A percentile compares a stretch with the other conserved stretches of the same genome.
Conservation (phyloP, 2,329 filamentous ascomycete species). For the Fonsecaea multimorphosa region DNA sequence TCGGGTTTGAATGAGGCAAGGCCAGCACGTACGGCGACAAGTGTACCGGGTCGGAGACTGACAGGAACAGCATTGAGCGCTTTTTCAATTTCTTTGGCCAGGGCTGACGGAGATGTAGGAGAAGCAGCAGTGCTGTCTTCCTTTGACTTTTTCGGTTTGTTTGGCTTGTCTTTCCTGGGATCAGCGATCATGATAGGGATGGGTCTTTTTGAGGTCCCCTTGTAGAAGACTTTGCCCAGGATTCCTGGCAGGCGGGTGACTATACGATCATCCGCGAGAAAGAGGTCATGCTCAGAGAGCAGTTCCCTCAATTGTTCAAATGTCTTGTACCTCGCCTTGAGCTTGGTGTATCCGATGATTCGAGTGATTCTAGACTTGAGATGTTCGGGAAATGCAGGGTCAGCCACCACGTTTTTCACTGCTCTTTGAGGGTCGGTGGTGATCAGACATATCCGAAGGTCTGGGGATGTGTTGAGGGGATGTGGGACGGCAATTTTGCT, state of each 20-base stretch:
- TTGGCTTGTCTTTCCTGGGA: conserved; percentile 65
- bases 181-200: conserved; percentile 78
- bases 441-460: conserved; percentile 80
- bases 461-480: conserved; percentile 70
- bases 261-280: conserved; percentile 90
- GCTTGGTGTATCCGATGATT: conserved; percentile 81
- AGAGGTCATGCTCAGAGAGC: conserved; percentile 84
- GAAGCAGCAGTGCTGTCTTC: conserved; percentile 54
- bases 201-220: conserved; percentile 79
- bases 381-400: conserved; percentile 71
- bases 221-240: conserved; percentile 93
- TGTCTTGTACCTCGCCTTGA: conserved; percentile 86
- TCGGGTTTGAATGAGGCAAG: conserved; percentile 74
- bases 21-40: conserved; percentile 80
- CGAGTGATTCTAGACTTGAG: conserved; percentile 72
- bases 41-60: conserved; percentile 76
- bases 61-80: conserved; percentile 79
- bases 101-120: conserved; percentile 65
- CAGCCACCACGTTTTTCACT: conserved; percentile 86
- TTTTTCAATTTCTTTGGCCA: conserved; percentile 81
- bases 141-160: conserved; percentile 52
- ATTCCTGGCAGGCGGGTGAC: conserved; percentile 72
- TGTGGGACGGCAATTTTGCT: conserved; percentile 81
- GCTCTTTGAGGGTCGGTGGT: conserved; percentile 80
- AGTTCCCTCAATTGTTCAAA: conserved; percentile 89